Evolutionary conservation across 1,284 basidiomycete species (phyloP).

Genomic region (Boletellus deceptivus): DNA sequence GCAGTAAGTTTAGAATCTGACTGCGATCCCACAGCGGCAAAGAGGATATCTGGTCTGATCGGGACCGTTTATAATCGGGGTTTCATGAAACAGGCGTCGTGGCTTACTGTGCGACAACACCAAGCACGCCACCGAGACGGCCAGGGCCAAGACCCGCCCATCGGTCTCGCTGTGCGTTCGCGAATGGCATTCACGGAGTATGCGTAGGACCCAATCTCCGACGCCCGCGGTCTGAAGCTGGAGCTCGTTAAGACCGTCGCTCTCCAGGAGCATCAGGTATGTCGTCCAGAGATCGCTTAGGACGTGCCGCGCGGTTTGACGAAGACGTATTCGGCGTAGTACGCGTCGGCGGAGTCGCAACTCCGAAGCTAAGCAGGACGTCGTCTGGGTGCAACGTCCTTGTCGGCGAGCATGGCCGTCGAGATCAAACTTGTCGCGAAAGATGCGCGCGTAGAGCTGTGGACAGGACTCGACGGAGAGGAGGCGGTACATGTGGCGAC

Average conservation of each 20-base stretch:
- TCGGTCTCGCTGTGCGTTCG: constrained; percentile 8
- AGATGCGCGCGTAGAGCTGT: constrained; percentile 62
- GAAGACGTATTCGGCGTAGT: constrained; percentile 42
- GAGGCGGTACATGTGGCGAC: constrained; percentile 41
- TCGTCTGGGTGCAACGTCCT: constrained; percentile 30
- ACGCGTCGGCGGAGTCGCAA: constrained; percentile 43
- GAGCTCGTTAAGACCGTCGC: constrained; percentile 41
- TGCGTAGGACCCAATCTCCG: constrained; percentile 33
- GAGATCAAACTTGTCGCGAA: constrained; percentile 54
- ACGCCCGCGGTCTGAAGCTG: constrained; percentile 42
- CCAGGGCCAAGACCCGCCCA: constrained; percentile 25
- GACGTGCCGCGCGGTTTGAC: constrained; percentile 31
- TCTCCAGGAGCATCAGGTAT: constrained; percentile 52
- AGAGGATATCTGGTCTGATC: constrained; percentile 38
- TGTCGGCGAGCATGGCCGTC: constrained; percentile 38
- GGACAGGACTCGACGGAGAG: constrained; percentile 47
- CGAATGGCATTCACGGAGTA: constrained; percentile 19
- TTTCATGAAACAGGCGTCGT: constrained; percentile 25
- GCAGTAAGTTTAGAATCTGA: constrained; percentile 38
- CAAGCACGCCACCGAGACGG: constrained; percentile 35
- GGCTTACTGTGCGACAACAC: constrained; percentile 37
- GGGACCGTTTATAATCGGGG: constrained; percentile 22
- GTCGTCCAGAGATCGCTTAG: constrained; percentile 49
- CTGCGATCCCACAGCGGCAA: constrained; percentile 33
- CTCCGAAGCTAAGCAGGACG: constrained; percentile 48